Percentiles rank a stretch among this genome's conserved stretches.
Evolutionary conservation across 2,329 filamentous ascomycete genomes (phyloP).

Genomic region (Rhexocercosporidium sp.): DNA sequence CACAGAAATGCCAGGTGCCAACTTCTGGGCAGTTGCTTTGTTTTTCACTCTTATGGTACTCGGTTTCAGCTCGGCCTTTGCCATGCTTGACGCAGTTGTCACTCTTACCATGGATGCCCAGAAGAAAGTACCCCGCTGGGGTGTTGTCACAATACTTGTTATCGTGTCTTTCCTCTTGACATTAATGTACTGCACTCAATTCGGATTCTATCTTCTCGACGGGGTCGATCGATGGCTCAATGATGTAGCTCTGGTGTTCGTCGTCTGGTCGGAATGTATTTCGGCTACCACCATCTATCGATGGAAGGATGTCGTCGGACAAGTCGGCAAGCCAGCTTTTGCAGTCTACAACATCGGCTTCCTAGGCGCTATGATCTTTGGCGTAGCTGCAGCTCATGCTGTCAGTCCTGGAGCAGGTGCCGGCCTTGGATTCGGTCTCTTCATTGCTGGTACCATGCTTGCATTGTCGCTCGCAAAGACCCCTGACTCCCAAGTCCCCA

Average conservation of each 20-base stretch:
- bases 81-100: conserved; percentile 6
- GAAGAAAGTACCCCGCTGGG: conserved; percentile 1
- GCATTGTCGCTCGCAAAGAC: background rate
- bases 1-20: conserved; percentile 13
- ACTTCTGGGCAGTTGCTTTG: conserved; percentile 7
- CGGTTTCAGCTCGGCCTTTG: conserved; percentile 4
- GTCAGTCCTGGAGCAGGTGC: conserved; percentile 11
- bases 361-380: conserved; percentile 3
- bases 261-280: conserved; percentile 10
- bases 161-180: background rate
- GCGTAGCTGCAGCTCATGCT: conserved; percentile 2
- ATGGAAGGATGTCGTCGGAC: conserved; percentile 6
- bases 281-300: conserved; percentile 4
- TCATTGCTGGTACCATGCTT: background rate
- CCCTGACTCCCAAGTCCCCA: background rate
- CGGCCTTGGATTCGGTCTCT: conserved; percentile 8
- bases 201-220: conserved; percentile 8
- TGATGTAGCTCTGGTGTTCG: conserved; percentile 7
- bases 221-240: conserved; percentile 11
- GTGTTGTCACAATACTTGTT: conserved; percentile 4
- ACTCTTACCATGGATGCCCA: conserved; percentile 13
- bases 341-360: conserved; percentile 3
- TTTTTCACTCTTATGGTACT: conserved; percentile 9
- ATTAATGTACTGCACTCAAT: conserved; percentile 9
- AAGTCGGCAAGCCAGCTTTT: conserved; percentile 2